Base-by-base conservation (phyloP, 2,329 filamentous ascomycete genomes). In the Knufia petricola region DNA sequence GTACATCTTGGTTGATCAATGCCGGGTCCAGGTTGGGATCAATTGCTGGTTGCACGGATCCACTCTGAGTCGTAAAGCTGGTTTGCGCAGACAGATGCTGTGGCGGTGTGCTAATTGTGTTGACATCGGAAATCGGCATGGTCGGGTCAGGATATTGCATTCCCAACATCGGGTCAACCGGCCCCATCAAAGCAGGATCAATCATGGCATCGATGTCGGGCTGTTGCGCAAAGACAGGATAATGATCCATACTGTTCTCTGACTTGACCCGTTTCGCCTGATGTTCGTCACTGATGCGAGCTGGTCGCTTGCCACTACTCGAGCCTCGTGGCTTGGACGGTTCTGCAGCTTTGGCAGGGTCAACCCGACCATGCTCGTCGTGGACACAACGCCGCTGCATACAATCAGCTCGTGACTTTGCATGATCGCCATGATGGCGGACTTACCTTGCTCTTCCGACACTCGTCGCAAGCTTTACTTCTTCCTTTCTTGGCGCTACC, bases 361-460 rank as follows among this genome's bases (percentile, higher is more conserved):
- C 79, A 21, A 82, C 72, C 49, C 78, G 74, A 43, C 79, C 79
- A 55, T 76, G 73, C 55, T 81, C 78, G 57, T 82, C 79, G 58
- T 83, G 79, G 42, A 82, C 79, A 59, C 79, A 83, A 58, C 79
- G 77, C 50, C 79, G 77, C 78, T 82, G 54, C 31, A 44, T 49
- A 17, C 21, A 19, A 37, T 59, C 51, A 60, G 57, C 62, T 56
- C 54, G 32, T 19, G 36, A 36, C 44, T 19, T 30, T 46, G 38
- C 49, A 15, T 21, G 1, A 20, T n/a, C 19, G 20, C 13, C 12
- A 36, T 20, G 4, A 44, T 28, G 3, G 20, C 12, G 12, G 34
- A 64, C 73, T 63, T 61, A 81, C 79, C 71, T 82, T 82, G 70
- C 78, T 81, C 61, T 80, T 82, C 39, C 79, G 74, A 63, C 79